These are phyloP conservation scores for Salix udensis DNA, from an alignment of 345 rosid genomes.

Conservation along the genomic window DNA sequence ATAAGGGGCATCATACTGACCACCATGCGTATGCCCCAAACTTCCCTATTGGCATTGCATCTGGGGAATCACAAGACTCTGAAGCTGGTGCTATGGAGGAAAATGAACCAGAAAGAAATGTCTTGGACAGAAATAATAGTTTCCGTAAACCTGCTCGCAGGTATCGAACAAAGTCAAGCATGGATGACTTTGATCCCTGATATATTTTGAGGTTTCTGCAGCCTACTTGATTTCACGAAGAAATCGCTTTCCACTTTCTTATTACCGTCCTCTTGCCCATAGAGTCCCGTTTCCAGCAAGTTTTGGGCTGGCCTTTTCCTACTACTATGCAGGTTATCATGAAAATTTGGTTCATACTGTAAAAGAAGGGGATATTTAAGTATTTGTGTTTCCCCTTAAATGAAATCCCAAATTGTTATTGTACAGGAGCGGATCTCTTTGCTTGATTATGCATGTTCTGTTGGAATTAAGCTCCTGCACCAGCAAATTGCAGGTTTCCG, in stretches of 20 bases:
- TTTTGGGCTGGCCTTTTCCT: background rate
- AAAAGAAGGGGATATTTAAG: no score
- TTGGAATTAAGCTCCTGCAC: no score
- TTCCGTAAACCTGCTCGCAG: conserved; percentile 32
- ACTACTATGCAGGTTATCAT: background rate
- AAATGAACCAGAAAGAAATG: background rate
- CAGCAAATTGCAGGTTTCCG: no score
- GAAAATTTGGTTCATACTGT: no score
- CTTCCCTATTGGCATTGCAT: conserved; percentile 40
- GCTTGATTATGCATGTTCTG: no score
- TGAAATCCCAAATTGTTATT: no score
- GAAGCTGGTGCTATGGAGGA: conserved; percentile 36
- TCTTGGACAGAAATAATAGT: conserved; percentile 6
- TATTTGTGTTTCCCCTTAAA: no score
- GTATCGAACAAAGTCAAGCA: conserved; percentile 38
- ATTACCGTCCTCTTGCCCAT: background rate
- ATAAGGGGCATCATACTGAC: conserved; percentile 10
- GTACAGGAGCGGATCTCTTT: no score
- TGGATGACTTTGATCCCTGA: conserved; percentile 39
- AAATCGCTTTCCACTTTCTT: background rate
- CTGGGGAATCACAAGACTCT: conserved; percentile 31
- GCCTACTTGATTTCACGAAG: background rate
- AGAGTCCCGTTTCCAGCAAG: background rate
- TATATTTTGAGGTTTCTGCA: conserved; percentile 1
- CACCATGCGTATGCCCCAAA: conserved; percentile 11